These are phyloP conservation scores for Ambrosia artemisiifolia DNA, from an alignment of 129 eudicot species.

Conservation along the genomic window DNA sequence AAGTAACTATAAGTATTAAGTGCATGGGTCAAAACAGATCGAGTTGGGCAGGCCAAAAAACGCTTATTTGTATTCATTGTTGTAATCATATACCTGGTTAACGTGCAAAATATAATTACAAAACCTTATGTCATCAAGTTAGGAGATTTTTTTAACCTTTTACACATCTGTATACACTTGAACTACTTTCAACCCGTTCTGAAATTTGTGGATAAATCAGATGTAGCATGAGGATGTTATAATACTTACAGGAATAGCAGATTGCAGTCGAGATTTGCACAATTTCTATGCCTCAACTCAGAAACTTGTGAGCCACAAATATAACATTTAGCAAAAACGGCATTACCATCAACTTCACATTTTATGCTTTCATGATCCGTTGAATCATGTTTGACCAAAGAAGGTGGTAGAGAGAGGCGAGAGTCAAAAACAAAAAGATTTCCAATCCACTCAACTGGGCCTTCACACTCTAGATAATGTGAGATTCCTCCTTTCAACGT, in stretches of 20 bases:
- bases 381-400: slow-evolving; percentile 48
- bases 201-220: not conserved
- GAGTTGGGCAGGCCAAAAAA: too few species aligned
- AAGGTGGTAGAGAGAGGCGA: slow-evolving; percentile 89
- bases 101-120: too few species aligned
- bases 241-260: slow-evolving; percentile 80
- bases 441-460: slow-evolving; percentile 81
- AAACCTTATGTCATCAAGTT: too few species aligned
- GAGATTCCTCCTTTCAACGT: slow-evolving; percentile 88
- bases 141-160: too few species aligned
- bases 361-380: slow-evolving; percentile 22
- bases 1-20: too few species aligned
- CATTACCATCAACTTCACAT: slow-evolving; percentile 26
- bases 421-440: slow-evolving; percentile 86
- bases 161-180: too few species aligned
- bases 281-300: slow-evolving; percentile 87
- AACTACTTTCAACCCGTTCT: too few species aligned
- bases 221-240: not conserved
- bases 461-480: slow-evolving; percentile 79
- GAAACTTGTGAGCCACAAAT: slow-evolving; percentile 77
- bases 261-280: slow-evolving; percentile 97
- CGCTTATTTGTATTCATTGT: too few species aligned
- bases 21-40: too few species aligned
- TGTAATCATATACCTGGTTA: too few species aligned
- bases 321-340: slow-evolving; percentile 75